Evolutionary conservation across 2,329 filamentous ascomycete species (phyloP), one percentile per base, ranked within the genome.

Genomic region (Fonsecaea multimorphosa): DNA sequence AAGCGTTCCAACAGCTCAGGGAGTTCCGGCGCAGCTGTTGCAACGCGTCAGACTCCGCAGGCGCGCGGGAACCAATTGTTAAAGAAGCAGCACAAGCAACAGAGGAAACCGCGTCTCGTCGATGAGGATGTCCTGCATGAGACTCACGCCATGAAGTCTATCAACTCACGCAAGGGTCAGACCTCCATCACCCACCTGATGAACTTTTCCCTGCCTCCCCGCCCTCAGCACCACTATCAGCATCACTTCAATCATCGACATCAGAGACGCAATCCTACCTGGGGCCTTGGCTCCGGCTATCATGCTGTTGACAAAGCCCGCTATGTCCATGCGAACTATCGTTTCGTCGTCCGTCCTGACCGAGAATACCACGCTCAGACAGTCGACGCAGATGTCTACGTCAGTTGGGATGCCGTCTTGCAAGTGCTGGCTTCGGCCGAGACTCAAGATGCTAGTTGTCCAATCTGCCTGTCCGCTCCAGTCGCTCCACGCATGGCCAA

Each of bases 101-200:
- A 93, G 74, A 89, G 89, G 74, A 88, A 89, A 74, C 91, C 92
- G 55, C 83, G 85, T 63, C 82, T 90, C 72, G 85, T 90, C 76
- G 89, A 93, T 81, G 93, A 97, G 81, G 93, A 97, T 86, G 87
- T 87, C 73, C 89, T 96, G 86, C 92, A 88, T 70, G 93, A 97
- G 82, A 84, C 85, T 72, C 86, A 83, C 79, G 85, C 83, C 79
- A 89, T 88, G 85, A 84, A 80, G 76, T 85, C 86, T 60, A 83
- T 85, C 67, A 88, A 81, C 72, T 88, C 87, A 73, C 89, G 95
- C 65, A 92, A 95, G 73, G 95, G 95, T 61, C 94, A 97, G 79
- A 97, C 93, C 61, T 96, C 92, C 74, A 99, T 99, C 76, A 98
- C 95, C 46, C 95, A 99, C 78, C 82, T 99, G 64, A 91, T 99